Evolutionary conservation across 495 filamentous ascomycete species (phyloP), one percentile per base, ranked within the genome.

Genomic region (Talaromyces stipitatus): DNA sequence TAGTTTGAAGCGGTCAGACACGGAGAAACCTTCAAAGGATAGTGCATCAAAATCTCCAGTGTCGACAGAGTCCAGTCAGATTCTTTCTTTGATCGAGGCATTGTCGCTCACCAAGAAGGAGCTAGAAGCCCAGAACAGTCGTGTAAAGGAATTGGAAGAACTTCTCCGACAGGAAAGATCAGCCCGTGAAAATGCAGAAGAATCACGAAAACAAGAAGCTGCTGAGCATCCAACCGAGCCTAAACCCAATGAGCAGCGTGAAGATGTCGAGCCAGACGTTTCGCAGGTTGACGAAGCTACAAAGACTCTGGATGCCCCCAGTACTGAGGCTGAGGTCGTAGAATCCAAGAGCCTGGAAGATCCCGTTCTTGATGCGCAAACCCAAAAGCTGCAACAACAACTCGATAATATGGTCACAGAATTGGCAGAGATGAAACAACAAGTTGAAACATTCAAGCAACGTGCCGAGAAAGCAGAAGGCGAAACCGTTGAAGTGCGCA

Each of bases 181-280:
- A 59, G 91, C 91, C 29, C 82, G 94, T 12, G 85, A 94, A 58
- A 77, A 80, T 38, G 92, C 92, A 2, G 94, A 98, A 69, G 85
- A 90, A 50, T 86, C 90, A 27, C 81, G 84, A 65, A 79, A 60
- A 58, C 50, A 62, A 16, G 47, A 46, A 9, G 52, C 60, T 9
- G 69, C 65, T 54, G 55, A 58, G 56, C 43, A 59, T n/a, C 29
- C 43, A 24, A 61, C 61, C 38, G 57, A 65, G 16, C 64, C 70
- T 43, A 67, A 70, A 45, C 65, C 62, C 36, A 62, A 69, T 57
- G 73, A 78, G 51, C 58, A 69, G 12, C 63, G 69, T 29, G 32
- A 57, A 20, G 68, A 68, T 18, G 36, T 38, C n/a, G 62, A 71
- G 14, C 50, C 65, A 7, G 30, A 56, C 7, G 51, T 33, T 8